Conservation (phyloP, 768 basidiomycete species). For the Hemileccinum impolitum region DNA sequence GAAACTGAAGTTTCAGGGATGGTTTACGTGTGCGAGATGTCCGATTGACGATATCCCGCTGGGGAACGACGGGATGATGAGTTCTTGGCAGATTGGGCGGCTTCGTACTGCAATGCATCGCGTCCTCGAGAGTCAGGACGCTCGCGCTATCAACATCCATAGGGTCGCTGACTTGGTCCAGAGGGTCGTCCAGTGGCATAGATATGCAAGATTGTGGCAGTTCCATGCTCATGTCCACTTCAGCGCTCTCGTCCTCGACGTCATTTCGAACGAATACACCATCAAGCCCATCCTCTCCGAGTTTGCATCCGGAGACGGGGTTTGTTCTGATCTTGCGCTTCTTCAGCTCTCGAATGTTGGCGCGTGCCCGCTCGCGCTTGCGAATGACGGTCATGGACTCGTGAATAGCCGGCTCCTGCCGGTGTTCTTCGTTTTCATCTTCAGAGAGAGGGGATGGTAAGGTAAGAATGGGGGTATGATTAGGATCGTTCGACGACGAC, state of each 20-base stretch:
- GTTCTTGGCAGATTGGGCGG: not conserved
- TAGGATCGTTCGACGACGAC: conserved; percentile 21
- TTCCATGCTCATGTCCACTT: conserved; percentile 52
- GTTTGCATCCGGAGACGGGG: conserved; percentile 30
- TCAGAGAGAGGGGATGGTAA: conserved; percentile 32
- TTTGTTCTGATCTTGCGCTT: conserved; percentile 42
- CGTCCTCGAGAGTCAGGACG: not conserved
- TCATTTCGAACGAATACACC: conserved; percentile 57
- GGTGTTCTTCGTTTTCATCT: conserved; percentile 26
- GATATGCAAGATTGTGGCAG: conserved; percentile 25
- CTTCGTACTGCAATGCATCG: conserved; percentile 1
- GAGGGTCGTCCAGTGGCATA: conserved; percentile 10
- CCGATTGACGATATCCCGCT: conserved; percentile 7
- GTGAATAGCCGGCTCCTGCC: conserved; percentile 11
- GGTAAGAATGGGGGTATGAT: conserved; percentile 16
- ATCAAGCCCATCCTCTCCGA: conserved; percentile 27
- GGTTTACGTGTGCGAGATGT: conserved; percentile 30
- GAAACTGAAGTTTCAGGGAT: conserved; percentile 29
- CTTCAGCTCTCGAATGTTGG: conserved; percentile 56
- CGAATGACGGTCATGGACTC: conserved; percentile 14
- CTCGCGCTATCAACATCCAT: conserved; percentile 16
- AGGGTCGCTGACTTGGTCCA: conserved; percentile 3
- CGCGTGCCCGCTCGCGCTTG: conserved; percentile 43
- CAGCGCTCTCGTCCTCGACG: conserved; percentile 55
- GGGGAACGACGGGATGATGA: conserved; percentile 5